These are phyloP conservation scores for Bauhinia variegata DNA, from an alignment of 306 rosid species.

Conservation along the genomic window DNA sequence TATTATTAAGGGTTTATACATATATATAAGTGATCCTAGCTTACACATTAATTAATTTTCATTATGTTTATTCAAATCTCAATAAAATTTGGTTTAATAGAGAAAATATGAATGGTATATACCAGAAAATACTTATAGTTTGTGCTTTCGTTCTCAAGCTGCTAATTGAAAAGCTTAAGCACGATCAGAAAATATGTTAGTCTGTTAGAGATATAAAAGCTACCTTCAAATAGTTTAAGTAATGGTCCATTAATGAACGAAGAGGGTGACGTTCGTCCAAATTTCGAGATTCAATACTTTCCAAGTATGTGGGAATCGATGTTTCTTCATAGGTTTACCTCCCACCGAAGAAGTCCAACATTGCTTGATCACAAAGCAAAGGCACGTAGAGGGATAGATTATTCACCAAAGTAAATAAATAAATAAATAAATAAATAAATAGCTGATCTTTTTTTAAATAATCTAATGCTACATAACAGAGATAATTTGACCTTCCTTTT, in stretches of 20 bases:
- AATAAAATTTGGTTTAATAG: too few species aligned
- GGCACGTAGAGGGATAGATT: constrained; percentile 3
- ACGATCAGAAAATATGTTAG: not conserved
- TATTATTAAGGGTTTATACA: too few species aligned
- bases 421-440: not conserved
- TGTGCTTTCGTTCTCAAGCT: too few species aligned
- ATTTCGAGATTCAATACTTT: constrained; percentile 1
- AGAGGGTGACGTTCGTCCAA: not conserved
- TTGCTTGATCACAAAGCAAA: constrained; percentile 42
- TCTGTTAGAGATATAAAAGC: not conserved
- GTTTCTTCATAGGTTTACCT: constrained; percentile 8
- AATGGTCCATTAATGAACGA: not conserved
- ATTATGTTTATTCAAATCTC: too few species aligned
- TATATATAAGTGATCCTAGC: too few species aligned
- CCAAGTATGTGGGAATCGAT: constrained; percentile 26
- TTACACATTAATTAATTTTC: too few species aligned
- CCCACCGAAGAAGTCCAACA: not conserved
- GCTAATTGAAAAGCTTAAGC: not conserved
- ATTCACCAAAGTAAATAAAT: not conserved
- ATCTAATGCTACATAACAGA: too few species aligned
- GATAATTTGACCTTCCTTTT: too few species aligned
- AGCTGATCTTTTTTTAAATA: too few species aligned
- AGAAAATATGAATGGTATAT: too few species aligned
- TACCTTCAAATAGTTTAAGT: not conserved
- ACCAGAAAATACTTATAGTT: too few species aligned